Conservation (phyloP, 768 basidiomycete genomes). For the Macrolepiota albuminosa region DNA sequence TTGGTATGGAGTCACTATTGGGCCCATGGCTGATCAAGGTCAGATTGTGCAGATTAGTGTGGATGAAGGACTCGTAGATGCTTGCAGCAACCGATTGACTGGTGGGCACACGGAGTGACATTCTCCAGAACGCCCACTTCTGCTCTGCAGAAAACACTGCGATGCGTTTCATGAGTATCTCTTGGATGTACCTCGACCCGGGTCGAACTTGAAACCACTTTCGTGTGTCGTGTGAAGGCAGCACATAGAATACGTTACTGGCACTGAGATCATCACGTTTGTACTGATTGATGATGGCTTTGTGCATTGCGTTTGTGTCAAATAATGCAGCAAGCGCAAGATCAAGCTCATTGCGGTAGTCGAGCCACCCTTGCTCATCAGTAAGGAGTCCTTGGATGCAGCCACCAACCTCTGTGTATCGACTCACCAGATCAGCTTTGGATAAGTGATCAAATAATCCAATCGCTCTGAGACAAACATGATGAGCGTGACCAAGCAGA, state of each 20-base stretch:
- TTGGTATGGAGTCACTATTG: too few relatives aligned
- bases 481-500: neutral
- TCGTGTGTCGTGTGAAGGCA: neutral
- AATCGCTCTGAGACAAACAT: neutral
- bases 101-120: too few relatives aligned
- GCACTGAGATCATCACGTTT: neutral
- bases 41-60: neutral
- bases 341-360: neutral
- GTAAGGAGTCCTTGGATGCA: neutral
- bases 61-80: too few relatives aligned
- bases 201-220: neutral
- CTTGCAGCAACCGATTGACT: too few relatives aligned
- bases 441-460: neutral
- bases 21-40: neutral
- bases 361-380: neutral
- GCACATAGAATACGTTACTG: neutral
- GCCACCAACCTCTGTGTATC: neutral
- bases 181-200: neutral
- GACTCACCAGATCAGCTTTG: neutral
- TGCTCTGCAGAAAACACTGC: too few relatives aligned
- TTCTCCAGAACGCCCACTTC: too few relatives aligned
- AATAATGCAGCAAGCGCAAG: neutral
- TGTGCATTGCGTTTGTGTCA: neutral
- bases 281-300: neutral
- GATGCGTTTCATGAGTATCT: too few relatives aligned